Base-by-base conservation (phyloP, 495 filamentous ascomycete species). In the Cladorrhinum samala region DNA sequence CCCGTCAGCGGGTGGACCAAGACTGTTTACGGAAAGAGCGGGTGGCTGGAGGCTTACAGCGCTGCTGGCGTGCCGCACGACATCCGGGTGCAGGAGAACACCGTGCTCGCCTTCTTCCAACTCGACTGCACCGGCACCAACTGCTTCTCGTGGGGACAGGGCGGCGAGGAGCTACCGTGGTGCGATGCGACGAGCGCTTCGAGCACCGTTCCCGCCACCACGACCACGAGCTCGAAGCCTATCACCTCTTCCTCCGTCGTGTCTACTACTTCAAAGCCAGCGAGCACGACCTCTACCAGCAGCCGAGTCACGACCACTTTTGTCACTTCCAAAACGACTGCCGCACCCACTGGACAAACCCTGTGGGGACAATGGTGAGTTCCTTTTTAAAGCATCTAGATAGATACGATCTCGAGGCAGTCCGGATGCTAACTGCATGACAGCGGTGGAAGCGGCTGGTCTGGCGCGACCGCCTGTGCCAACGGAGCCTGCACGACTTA, bases 81-180 rank as follows among this genome's bases (percentile, higher is more conserved):
- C 51, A 74, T 81, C 48, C 70, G 65, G 49, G 74, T 76, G 14
- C 72, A 78, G 55, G 76, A 73, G 50, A 59, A 64, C 13, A 67
- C 65, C 2, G 76, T 73, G n/a, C 61, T 80, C 65, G 62, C 68
- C 13, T 80, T 77, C 68, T 81, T 81, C 60, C 69, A 71, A 50
- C 58, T 76, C 27, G 55, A 60, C 13, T 69, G 69, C 49, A 66
- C 54, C 6, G 30, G 37, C 9, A 33, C 47, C 8, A 58, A 43
- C 3, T 73, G 70, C 53, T 76, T 76, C 25, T 50, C 50, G 46
- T 73, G 72, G 72, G 72, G 72, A 3, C 43, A 71, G 51, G 60
- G 61, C 0, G 41, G 60, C 11, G 27, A 33, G 27, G 27, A 33
- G 5, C 27, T 33, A 5, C 27, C 27, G 23, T 14, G 52, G 43